Evolutionary conservation across 352 stramenopile species (phyloP).

Genomic region (Pythium dissimile): DNA sequence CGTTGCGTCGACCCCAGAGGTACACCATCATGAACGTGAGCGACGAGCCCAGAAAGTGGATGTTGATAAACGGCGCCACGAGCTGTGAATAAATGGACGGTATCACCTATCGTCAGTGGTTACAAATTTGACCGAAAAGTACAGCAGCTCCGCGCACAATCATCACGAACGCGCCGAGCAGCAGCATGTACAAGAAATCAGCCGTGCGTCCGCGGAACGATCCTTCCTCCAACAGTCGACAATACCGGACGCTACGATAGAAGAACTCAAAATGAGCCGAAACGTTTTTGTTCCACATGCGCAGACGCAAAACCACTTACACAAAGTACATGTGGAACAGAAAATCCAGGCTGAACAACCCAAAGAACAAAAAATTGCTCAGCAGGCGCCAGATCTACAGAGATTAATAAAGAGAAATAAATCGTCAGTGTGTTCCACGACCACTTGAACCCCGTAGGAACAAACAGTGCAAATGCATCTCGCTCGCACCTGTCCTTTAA

Average conservation of each 20-base stretch:
- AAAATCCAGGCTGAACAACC: constrained; percentile 98
- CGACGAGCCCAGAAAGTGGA: constrained; percentile 97
- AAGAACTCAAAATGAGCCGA: not conserved
- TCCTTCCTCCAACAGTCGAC: constrained; percentile 95
- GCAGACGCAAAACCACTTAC: constrained; percentile 31
- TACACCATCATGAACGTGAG: constrained; percentile 99
- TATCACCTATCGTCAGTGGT: no score
- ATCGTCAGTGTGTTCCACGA: not conserved
- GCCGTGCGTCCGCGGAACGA: constrained; percentile 96
- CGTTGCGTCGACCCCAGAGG: constrained; percentile 95
- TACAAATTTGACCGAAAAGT: no score
- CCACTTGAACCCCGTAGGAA: not conserved
- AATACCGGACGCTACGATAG: constrained; percentile 87
- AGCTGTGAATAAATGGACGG: constrained; percentile 50
- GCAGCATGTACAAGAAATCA: constrained; percentile 98
- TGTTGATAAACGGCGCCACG: constrained; percentile 95
- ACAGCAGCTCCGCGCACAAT: constrained; percentile 79
- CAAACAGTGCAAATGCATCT: not conserved
- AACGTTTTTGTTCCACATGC: not conserved
- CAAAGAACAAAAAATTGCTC: constrained; percentile 99
- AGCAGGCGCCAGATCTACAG: constrained; percentile 93
- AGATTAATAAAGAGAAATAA: constrained; percentile 6
- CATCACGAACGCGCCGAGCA: constrained; percentile 95
- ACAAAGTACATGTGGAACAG: constrained; percentile 99
- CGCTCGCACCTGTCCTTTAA: constrained; percentile 90